These are phyloP conservation scores for Heteromeles arbutifolia DNA, from an alignment of 306 rosid species.

Conservation along the genomic window DNA sequence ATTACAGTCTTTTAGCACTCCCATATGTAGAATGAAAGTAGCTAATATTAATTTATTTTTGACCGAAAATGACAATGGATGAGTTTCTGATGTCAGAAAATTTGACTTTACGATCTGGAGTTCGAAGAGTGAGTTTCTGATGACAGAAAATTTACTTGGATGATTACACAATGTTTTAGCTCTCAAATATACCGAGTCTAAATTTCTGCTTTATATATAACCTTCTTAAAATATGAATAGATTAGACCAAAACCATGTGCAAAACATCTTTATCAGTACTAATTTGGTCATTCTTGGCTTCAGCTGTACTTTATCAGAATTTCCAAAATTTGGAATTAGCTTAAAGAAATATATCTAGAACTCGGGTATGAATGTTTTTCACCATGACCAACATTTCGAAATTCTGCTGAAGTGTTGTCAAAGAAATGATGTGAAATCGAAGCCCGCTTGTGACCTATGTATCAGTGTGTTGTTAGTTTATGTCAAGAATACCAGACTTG, in stretches of 20 bases:
- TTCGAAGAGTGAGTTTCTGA: conserved; percentile 69
- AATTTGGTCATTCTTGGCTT: neutral
- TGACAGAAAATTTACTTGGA: neutral
- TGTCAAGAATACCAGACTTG: neutral
- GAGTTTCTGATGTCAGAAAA: conserved; percentile 66
- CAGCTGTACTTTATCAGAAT: neutral
- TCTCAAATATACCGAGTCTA: neutral
- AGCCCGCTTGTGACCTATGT: neutral
- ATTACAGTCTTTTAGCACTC: neutral
- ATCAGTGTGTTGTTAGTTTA: neutral
- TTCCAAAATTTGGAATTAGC: neutral
- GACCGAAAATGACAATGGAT: conserved; percentile 66
- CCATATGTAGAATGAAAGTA: conserved; percentile 10
- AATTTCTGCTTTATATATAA: neutral
- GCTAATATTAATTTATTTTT: conserved; percentile 21
- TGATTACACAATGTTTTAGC: no score
- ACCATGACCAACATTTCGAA: neutral
- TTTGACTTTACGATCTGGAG: conserved; percentile 77
- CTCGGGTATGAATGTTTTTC: neutral
- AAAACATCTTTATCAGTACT: neutral
- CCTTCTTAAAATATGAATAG: neutral
- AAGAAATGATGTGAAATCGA: neutral
- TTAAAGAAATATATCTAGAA: neutral
- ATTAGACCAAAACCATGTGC: neutral
- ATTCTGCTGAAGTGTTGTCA: neutral